Base-by-base conservation (phyloP, 1,284 basidiomycete genomes). In the Calocybe gambosa region DNA sequence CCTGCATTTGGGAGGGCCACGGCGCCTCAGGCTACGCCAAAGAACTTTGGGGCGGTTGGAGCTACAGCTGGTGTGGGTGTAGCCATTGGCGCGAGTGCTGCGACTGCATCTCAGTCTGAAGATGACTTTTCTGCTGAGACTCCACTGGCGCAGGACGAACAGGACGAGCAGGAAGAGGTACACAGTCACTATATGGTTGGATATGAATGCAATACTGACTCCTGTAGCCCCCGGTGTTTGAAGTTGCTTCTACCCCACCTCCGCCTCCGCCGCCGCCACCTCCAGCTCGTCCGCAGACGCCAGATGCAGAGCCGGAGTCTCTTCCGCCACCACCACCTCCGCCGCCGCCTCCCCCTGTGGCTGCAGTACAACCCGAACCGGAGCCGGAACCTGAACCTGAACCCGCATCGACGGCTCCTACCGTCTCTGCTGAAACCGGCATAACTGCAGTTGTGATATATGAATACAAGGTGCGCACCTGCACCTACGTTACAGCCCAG, bases 391-490 rank as follows among this genome's bases (percentile, higher is more conserved):
- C 69, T 20, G 28, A 42, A 18, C 45, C 41, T 3, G 40, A 49
- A 29, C 42, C 43, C 9, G 46, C 42, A 20, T 37, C 26, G 5
- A 38, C 23, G 23, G 16, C 69, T 2, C 61, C 64, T 10, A 60
- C 57, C 12, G 58, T 55, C n/a, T 53, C 58, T 6, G 54, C 54
- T 19, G 71, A 78, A 47, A 51, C 76, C 61, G 77, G 88, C 50
- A 47, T 76, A 6, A 73, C 73, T 39, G 85, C 84, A 0, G 63
- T 85, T 25, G 85, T 85, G 1, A 55, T 86, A 21, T 94, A 82
- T 63, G 82, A 85, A 9, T 95, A 94, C 58, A 83, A 87, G 61
- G 85, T 80, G 45, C 8, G 63, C 18, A 15, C 16, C 23, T 1
- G 20, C 42, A 42, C 2, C 42, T 23, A 20, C 13, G 13, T 31